Evolutionary conservation across 306 rosid genomes (phyloP), one percentile per base, ranked within the genome.

Genomic region (Cucurbita ficifolia): DNA sequence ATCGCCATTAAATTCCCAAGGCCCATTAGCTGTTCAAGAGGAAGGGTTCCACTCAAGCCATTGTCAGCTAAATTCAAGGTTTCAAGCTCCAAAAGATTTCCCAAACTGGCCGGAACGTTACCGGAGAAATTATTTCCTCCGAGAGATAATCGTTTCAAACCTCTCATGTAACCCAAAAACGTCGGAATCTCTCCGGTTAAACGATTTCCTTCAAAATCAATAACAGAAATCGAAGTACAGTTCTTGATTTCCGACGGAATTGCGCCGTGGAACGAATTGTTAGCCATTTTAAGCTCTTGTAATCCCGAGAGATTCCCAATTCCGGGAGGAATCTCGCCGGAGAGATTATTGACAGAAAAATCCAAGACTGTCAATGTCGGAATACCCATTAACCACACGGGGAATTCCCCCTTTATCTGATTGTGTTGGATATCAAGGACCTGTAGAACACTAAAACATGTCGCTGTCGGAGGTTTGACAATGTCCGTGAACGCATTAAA

Each of bases 401-500:
- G 98, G 76, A 92, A 88, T 79, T 61, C 81, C 74, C 93, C 93
- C 4, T 42, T 72, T 45, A 92, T 81, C 33, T 22, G 76, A 79
- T 92, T 92, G 69, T 87, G 85, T 16, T 88, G 96, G 60, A 90
- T 80, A 78, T 90, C 86, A 79, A 92, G 65, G 72, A 92, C 93
- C 81, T 84, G 85, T 51, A 92, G 88, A 67, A 72, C 79, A 67
- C 96, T 92, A 42, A 75, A 84, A 73, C 98, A 90, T 46, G 84
- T 79, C 73, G 60, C 77, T 13, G 38, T 79, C 77, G 78, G 82
- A 2, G 87, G 91, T 50, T 62, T 80, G 45, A 85, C 89, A 13
- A 92, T 81, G 70, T 74, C 86, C 88, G 90, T 82, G 88, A 92
- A 86, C 74, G 80, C 85, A 85, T 92, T 92, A 83, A 87, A 92